Percentiles rank a stretch among this genome's conserved stretches.
phyloP scores from a whole-genome alignment of 2,329 filamentous ascomycete genomes.

The Paraphoma chrysanthemicola region DNA sequence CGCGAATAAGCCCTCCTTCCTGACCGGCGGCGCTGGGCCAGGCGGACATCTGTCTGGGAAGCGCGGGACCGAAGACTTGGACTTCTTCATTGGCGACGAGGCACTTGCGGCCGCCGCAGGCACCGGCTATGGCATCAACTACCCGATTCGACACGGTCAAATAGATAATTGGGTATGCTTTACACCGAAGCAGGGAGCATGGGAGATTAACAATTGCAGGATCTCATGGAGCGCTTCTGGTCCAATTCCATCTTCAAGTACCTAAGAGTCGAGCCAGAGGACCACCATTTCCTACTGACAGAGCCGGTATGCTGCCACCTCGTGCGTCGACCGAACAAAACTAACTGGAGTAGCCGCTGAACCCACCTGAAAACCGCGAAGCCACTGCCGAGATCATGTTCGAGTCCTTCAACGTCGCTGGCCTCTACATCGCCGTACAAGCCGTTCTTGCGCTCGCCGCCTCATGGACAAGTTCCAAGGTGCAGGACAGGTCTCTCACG shows the following conservation, averaged over 20 bases:
- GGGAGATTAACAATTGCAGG: slow-evolving; percentile 58
- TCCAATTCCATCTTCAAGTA: slow-evolving; percentile 99
- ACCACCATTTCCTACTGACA: slow-evolving; percentile 97
- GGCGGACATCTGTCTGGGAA: slow-evolving; percentile 85
- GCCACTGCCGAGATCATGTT: slow-evolving; percentile 99
- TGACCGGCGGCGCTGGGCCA: slow-evolving; percentile 87
- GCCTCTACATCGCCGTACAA: slow-evolving; percentile 98
- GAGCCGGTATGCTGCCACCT: slow-evolving; percentile 74
- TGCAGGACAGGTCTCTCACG: slow-evolving; percentile 92
- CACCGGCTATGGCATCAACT: slow-evolving; percentile 94
- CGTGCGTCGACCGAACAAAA: background rate
- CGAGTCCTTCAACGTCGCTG: slow-evolving; percentile 99
- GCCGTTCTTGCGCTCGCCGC: slow-evolving; percentile 95
- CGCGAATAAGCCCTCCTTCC: slow-evolving; percentile 92
- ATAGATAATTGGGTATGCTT: slow-evolving; percentile 92
- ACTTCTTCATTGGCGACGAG: slow-evolving; percentile 99
- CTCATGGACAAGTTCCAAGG: slow-evolving; percentile 98
- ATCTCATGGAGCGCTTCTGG: slow-evolving; percentile 99
- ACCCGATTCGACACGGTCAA: slow-evolving; percentile 96
- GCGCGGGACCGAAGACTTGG: slow-evolving; percentile 94
- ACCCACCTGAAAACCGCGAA: slow-evolving; percentile 97
- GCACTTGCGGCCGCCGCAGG: slow-evolving; percentile 83
- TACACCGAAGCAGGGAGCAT: background rate
- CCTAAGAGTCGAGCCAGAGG: slow-evolving; percentile 94
- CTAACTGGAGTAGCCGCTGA: slow-evolving; percentile 74